A percentile compares a stretch with the other conserved stretches of the same genome.
Conservation (phyloP, 2,329 filamentous ascomycete species). For the Colletotrichum tropicicola region DNA sequence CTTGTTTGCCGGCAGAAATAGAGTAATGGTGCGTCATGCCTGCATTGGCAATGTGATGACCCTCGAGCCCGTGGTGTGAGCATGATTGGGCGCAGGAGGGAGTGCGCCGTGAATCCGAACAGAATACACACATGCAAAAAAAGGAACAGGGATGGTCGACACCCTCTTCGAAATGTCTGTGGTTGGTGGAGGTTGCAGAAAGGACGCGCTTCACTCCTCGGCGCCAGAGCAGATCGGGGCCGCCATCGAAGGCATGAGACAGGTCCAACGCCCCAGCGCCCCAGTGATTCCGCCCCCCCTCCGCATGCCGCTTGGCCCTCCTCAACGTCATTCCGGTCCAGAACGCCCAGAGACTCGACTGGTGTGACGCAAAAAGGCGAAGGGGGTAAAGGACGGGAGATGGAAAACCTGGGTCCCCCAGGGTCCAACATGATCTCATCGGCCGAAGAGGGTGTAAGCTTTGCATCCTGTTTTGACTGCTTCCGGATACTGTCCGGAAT, state of each 20-base stretch:
- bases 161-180: not conserved
- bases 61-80: conserved; percentile 4
- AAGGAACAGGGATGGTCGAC: conserved; percentile 15
- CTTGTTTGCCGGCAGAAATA: conserved; percentile 24
- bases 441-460: conserved; percentile 24
- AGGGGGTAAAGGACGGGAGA: conserved; percentile 2
- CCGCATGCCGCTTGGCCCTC: conserved; percentile 29
- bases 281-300: conserved; percentile 22
- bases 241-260: conserved; percentile 21
- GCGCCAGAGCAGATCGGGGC: conserved; percentile 21
- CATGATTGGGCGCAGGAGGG: conserved; percentile 15
- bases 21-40: conserved; percentile 26
- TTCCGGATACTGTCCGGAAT: conserved; percentile 19
- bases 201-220: not conserved
- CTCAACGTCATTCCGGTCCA: conserved; percentile 40
- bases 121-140: not conserved
- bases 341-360: conserved; percentile 21
- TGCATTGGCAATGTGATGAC: conserved; percentile 16
- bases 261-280: conserved; percentile 23
- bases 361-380: conserved; percentile 26
- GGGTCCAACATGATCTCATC: conserved; percentile 35
- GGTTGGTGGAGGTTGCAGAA: not conserved
- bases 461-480: conserved; percentile 31
- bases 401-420: conserved; percentile 21
- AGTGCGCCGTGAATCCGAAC: conserved; percentile 9